Base-by-base conservation (phyloP, 2,329 filamentous ascomycete genomes). In the Knufia petricola region DNA sequence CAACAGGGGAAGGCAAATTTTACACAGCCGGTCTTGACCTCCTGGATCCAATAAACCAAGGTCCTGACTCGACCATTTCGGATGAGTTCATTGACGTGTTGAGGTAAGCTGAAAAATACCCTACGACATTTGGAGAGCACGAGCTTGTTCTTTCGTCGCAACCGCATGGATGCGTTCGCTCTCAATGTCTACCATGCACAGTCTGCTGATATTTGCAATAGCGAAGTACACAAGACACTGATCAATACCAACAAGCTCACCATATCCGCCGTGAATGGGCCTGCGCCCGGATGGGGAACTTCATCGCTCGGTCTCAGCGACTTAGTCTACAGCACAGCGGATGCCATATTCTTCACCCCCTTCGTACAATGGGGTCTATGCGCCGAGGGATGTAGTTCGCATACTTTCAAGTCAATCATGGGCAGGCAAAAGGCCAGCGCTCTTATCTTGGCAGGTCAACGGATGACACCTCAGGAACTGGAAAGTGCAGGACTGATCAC, bases 301-400 rank as follows among this genome's bases (percentile, higher is more conserved):
- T 88, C 89, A 0, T 69, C 95, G 0, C 72, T 87, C 50, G 82
- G 81, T 23, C 84, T 86, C 64, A 85, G 85, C 17, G 90, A 96
- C 71, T 95, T 96, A 70, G 78, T 96, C 64, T 96, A 96, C 74
- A 81, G 78, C 63, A 75, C 83, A 0, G 87, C 88, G 0, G 76
- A 84, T 57, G 71, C 88, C 26, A 95, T 87, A 68, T 74, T 96
- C 23, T 79, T 95, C 23, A 94, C 88, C 1, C 90, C 90, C 3
- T 96, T 96, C 69, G 84, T 82, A 3, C 89, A 85, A 1, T 76
- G 96, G 1, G 90, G 90, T 1, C 77, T 96, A 1, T 88, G 95
- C 1, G 78, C 87, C 48, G 90, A 96, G 69, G 90, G 89, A 36
- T 86, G 84, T 41, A 81, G 87, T 0, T 87, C 81, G 26, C 30